These are phyloP conservation scores for Paratinospora sagittata DNA, from an alignment of 164 flowering plant species.

Conservation along the genomic window DNA sequence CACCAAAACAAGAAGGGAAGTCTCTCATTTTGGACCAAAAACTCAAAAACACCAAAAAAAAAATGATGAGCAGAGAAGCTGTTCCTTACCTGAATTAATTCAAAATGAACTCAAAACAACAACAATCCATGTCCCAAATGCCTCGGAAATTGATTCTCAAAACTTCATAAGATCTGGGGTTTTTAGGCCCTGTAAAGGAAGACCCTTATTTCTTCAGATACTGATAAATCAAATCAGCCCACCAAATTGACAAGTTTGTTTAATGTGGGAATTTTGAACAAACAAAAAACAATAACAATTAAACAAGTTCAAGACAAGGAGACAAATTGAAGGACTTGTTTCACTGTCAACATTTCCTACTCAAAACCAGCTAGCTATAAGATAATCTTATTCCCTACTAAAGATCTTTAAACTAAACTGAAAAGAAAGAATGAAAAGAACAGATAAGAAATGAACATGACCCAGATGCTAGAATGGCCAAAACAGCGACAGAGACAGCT, in stretches of 20 bases:
- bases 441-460: too few species aligned
- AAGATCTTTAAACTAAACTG: neutral
- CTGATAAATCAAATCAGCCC: conserved; percentile 13
- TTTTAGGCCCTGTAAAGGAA: neutral
- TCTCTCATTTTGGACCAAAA: conserved; percentile 31
- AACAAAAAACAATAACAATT: neutral
- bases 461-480: too few species aligned
- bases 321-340: conserved; percentile 24
- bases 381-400: neutral
- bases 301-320: conserved; percentile 11
- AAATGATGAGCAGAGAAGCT: conserved; percentile 2
- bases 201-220: conserved; percentile 8
- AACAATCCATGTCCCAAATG: conserved; percentile 21
- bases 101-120: conserved; percentile 1
- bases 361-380: conserved; percentile 1
- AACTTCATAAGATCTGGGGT: conserved; percentile 24
- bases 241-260: conserved; percentile 22
- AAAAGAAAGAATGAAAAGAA: neutral
- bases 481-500: too few species aligned
- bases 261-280: conserved; percentile 20
- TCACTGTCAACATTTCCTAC: conserved; percentile 23
- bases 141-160: conserved; percentile 8
- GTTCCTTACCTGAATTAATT: too few species aligned
- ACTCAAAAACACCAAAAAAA: neutral
- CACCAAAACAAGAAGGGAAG: conserved; percentile 47